Evolutionary conservation across 73 alveolate genomes (phyloP), one percentile per base, ranked within the genome.

Genomic region (Paramecium tetraurelia): DNA sequence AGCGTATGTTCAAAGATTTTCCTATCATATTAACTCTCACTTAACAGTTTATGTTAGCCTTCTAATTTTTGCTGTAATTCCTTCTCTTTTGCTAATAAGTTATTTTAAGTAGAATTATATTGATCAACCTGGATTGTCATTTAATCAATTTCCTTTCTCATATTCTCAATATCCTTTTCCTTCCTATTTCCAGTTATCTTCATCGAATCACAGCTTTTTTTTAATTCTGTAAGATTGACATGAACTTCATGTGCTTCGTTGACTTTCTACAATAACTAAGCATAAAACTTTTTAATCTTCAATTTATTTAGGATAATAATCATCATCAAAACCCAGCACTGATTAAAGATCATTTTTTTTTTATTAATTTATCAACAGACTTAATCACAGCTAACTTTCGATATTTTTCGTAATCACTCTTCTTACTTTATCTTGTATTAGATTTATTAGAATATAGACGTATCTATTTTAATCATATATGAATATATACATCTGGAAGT

Each of bases 1-100:
- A 89, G 76, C 94, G 71, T 89, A 36, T 89, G 94, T 41, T 89
- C 94, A 12, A 44, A 89, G 29, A 83, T 53, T 50, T 89, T 89
- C 77, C 50, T 44, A 33, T 43, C 50, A 41, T 44, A 22, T 44
- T 22, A 44, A 48, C 90, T 44, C 16, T 80, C 90, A 20, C 63
- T 44, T 44, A 80, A 80, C 3, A 80, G 38, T 7, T 40, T 44
- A 31, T 22, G 76, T 80, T 80, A 18, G 35, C 43, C 21, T 44
- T 80, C 90, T 9, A 63, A 33, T 63, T 63, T 63, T 63, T 20
- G 31, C 3, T 27, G 41, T 27, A 63, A 63, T 33, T 63, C 84
- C 31, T 63, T 63, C 21, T 63, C 72, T n/a, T 22, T 24, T 8
- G 3, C 24, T 80, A 44, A 24, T 27, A 80, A 33, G 5, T 36